phyloP scores from a whole-genome alignment of 2,329 filamentous ascomycete genomes.

The Chaetomium olivaceum region DNA sequence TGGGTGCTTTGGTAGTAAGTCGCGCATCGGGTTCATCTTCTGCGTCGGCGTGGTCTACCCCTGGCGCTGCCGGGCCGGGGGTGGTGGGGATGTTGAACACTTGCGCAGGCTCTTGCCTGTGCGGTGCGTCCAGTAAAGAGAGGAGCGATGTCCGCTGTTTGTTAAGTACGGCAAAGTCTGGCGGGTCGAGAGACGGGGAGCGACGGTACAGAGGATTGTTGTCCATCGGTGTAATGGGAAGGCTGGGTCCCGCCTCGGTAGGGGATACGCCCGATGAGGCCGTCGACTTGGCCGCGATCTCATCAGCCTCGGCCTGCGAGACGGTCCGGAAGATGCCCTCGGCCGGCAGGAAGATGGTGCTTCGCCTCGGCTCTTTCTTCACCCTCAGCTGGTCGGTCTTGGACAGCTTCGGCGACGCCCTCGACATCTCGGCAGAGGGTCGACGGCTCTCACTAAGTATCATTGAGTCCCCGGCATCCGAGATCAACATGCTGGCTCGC shows the following conservation, averaged over 20 bases:
- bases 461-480: constrained; percentile 46
- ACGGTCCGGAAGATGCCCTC: constrained; percentile 65
- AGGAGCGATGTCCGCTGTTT: constrained; percentile 60
- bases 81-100: constrained; percentile 46
- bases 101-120: constrained; percentile 41
- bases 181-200: constrained; percentile 64
- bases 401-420: constrained; percentile 41
- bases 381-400: constrained; percentile 36
- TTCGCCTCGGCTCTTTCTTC: constrained; percentile 45
- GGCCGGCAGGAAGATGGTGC: constrained; percentile 60
- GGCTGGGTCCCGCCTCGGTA: constrained; percentile 24
- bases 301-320: constrained; percentile 54
- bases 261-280: constrained; percentile 9
- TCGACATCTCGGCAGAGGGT: constrained; percentile 25
- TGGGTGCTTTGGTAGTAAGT: neutral
- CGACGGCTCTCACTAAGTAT: constrained; percentile 44
- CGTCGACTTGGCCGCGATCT: constrained; percentile 38
- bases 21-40: constrained; percentile 13
- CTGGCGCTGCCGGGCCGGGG: constrained; percentile 37
- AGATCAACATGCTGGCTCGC: constrained; percentile 39
- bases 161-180: constrained; percentile 55
- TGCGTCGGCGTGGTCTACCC: constrained; percentile 17
- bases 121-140: constrained; percentile 61
- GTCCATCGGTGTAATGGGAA: constrained; percentile 39
- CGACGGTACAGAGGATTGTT: constrained; percentile 51